Conservation (phyloP, 345 rosid species). For the Eucalyptus cloeziana region DNA sequence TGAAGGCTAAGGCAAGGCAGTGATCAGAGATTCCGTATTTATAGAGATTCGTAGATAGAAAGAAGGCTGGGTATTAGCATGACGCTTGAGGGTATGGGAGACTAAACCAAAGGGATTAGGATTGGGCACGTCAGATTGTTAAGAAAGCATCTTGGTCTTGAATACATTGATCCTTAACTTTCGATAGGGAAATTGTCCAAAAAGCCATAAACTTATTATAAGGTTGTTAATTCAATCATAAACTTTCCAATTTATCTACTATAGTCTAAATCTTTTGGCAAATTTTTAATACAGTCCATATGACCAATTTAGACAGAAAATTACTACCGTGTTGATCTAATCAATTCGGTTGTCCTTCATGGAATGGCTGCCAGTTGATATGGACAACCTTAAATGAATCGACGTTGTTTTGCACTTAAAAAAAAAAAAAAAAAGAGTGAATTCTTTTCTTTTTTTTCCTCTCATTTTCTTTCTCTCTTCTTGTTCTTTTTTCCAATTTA, state of each 20-base stretch:
- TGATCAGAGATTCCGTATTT: neutral
- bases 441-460: fast-evolving
- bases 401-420: neutral
- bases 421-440: too few relatives aligned
- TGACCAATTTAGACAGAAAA: neutral
- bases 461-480: neutral
- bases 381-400: neutral
- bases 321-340: fast-evolving
- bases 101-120: neutral
- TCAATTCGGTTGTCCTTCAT: fast-evolving
- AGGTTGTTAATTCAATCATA: neutral
- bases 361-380: fast-evolving
- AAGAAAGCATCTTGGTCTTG: neutral
- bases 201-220: neutral
- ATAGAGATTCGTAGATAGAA: neutral
- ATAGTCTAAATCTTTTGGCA: neutral
- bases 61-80: neutral
- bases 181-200: fast-evolving
- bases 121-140: neutral
- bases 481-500: neutral
- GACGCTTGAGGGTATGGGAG: neutral
- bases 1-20: neutral
- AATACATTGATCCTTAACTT: neutral
- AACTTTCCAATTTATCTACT: neutral
- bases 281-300: fast-evolving